Evolutionary conservation across 345 rosid genomes (phyloP), one percentile per base, ranked within the genome.

Genomic region (Hevea brasiliensis): DNA sequence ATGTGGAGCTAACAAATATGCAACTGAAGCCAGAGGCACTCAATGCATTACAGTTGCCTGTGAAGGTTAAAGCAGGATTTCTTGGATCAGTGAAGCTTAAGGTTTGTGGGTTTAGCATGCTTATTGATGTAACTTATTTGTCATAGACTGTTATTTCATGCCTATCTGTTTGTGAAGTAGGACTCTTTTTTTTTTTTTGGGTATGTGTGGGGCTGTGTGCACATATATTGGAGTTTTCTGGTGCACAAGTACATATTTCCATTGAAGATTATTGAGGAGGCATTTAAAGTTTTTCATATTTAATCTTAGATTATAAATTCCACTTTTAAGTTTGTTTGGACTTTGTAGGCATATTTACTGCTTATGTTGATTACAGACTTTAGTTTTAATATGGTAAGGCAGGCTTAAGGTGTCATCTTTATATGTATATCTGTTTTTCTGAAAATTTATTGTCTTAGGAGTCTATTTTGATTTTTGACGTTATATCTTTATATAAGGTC

Each of bases 1-100:
- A 94, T 88, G 97, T 92, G 26, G 98, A 89, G 84, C 88, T 94
- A 75, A 92, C 89, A 65, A 94, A 94, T 81, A 94, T 94, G 99
- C 98, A 94, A 73, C 75, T 94, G 75, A 92, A 92, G 87, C 98
- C 99, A 14, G 99, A 94, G 89, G 99, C 99, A 40, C 95, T 94
- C 27, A 92, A 92, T 81, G 97, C 98, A 41, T 83, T 94, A 74
- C 91, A 94, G 73, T 84, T 94, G 82, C 99, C 99, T n/a, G 92
- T 94, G 75, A 92, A 81, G 87, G 99, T 94, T 73, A 94, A 94
- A 84, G 98, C 96, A 42, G 99, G 99, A 67, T 94, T 94, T 85
- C 99, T 94, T 79, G 99, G 99, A 75, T 94, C 98, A 4, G 99
- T 94, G 56, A 94, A 86, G 81, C 93, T 94, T 67, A 94, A 94